Evolutionary conservation across 106 monocot species (phyloP).

Genomic region (Dioscorea dumetorum): DNA sequence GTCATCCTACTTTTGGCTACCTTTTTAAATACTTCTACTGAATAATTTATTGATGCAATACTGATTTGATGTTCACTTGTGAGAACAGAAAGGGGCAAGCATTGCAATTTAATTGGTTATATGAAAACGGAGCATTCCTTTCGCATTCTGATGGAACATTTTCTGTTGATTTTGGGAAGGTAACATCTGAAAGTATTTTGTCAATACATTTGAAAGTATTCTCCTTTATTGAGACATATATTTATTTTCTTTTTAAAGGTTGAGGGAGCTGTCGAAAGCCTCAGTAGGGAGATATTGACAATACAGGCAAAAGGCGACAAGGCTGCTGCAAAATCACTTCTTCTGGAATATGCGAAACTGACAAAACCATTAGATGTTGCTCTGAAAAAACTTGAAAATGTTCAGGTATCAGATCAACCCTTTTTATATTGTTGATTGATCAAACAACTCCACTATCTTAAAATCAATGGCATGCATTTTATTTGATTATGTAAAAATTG

Average conservation of each 20-base stretch:
- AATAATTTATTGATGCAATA: too few species aligned
- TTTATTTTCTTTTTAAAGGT: conserved; percentile 36
- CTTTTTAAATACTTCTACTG: too few species aligned
- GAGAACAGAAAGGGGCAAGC: conserved; percentile 85
- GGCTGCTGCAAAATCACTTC: conserved; percentile 56
- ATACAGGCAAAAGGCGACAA: conserved; percentile 96
- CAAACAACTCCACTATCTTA: too few species aligned
- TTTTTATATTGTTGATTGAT: too few species aligned
- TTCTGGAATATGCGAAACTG: conserved; percentile 59
- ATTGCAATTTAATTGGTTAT: conserved; percentile 92
- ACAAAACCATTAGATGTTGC: conserved; percentile 53
- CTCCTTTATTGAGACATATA: neutral
- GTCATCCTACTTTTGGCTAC: neutral
- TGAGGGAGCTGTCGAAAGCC: conserved; percentile 74
- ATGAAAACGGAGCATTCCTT: conserved; percentile 67
- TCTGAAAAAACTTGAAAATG: conserved; percentile 58
- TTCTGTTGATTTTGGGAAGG: conserved; percentile 87
- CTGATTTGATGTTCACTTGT: neutral
- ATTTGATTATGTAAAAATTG: too few species aligned
- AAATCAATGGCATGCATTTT: too few species aligned
- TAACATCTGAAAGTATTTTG: conserved; percentile 6
- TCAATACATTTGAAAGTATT: neutral
- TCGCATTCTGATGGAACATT: conserved; percentile 63
- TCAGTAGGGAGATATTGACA: conserved; percentile 81
- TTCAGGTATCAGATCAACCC: conserved; percentile 35